Evolutionary conservation across 495 filamentous ascomycete species (phyloP).

Genomic region (Lindgomyces ingoldianus): DNA sequence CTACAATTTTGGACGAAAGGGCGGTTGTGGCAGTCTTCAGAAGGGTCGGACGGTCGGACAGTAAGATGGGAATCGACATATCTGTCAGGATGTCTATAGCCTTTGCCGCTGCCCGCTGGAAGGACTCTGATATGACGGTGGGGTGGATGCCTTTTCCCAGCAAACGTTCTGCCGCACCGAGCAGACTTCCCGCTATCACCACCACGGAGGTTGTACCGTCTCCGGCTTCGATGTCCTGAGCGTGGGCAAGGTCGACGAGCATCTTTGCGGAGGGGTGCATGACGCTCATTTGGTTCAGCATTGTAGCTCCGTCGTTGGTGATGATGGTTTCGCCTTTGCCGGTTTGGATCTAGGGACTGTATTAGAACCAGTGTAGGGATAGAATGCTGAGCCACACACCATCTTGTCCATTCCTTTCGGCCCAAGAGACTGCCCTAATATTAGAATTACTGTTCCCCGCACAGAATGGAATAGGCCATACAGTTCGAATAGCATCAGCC

Average conservation of each 20-base stretch:
- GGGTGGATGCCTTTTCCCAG: slow-evolving; percentile 92
- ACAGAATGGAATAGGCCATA: slow-evolving; percentile 43
- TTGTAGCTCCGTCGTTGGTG: slow-evolving; percentile 93
- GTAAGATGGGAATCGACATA: slow-evolving; percentile 92
- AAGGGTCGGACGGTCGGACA: slow-evolving; percentile 83
- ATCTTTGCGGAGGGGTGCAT: slow-evolving; percentile 99
- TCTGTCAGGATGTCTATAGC: slow-evolving; percentile 87
- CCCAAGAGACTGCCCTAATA: slow-evolving; percentile 60
- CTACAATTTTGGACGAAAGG: slow-evolving; percentile 97
- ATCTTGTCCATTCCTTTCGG: slow-evolving; percentile 96
- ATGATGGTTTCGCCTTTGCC: slow-evolving; percentile 97
- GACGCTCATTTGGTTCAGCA: slow-evolving; percentile 97
- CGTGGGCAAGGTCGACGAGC: slow-evolving; percentile 94
- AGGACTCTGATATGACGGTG: slow-evolving; percentile 94
- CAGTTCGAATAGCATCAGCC: slow-evolving; percentile 91
- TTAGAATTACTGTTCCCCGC: slow-evolving; percentile 21
- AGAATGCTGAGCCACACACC: slow-evolving; percentile 47
- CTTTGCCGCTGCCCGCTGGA: slow-evolving; percentile 88
- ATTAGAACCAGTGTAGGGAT: background rate
- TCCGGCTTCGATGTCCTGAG: slow-evolving; percentile 97
- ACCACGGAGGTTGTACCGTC: slow-evolving; percentile 98
- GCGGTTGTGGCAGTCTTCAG: slow-evolving; percentile 97
- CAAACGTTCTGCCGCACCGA: slow-evolving; percentile 89
- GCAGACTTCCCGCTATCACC: slow-evolving; percentile 90
- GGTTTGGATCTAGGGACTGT: slow-evolving; percentile 70